Conservation (phyloP, 352 stramenopile genomes). For the Globisporangium paddicum region DNA sequence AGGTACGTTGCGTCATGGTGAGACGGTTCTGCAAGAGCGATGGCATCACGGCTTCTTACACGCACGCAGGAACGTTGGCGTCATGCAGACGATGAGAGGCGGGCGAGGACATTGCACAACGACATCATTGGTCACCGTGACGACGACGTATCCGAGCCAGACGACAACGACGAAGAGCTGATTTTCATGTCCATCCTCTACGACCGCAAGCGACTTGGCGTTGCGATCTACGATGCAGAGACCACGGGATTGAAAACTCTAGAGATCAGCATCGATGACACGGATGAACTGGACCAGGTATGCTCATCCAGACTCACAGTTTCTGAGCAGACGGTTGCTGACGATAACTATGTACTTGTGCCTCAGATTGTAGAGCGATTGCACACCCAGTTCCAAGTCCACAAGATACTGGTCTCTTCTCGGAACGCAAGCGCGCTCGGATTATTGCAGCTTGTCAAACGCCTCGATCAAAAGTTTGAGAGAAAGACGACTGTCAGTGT, state of each 20-base stretch:
- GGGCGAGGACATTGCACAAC: neutral
- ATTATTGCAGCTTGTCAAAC: conserved; percentile 66
- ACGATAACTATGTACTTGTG: neutral
- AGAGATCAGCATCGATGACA: conserved; percentile 36
- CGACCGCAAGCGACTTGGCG: conserved; percentile 58
- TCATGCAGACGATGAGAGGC: neutral
- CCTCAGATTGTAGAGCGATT: conserved; percentile 51
- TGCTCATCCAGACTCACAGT: neutral
- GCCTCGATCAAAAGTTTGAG: conserved; percentile 41
- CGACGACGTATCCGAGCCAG: conserved; percentile 7
- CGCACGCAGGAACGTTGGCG: neutral
- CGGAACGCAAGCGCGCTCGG: conserved; percentile 59
- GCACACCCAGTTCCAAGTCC: conserved; percentile 67
- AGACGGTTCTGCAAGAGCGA: conserved; percentile 7
- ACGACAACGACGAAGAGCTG: conserved; percentile 41
- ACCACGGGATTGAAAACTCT: conserved; percentile 64
- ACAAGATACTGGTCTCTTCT: conserved; percentile 60
- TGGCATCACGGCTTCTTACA: neutral
- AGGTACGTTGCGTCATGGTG: neutral
- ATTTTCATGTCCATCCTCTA: conserved; percentile 71
- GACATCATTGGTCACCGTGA: neutral
- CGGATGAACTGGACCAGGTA: conserved; percentile 48
- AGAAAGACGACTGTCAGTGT: conserved; percentile 48
- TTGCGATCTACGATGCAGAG: conserved; percentile 71
- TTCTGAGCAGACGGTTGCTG: neutral